Conservation (phyloP, 2,329 filamentous ascomycete species). For the Aspergillus clavatus region DNA sequence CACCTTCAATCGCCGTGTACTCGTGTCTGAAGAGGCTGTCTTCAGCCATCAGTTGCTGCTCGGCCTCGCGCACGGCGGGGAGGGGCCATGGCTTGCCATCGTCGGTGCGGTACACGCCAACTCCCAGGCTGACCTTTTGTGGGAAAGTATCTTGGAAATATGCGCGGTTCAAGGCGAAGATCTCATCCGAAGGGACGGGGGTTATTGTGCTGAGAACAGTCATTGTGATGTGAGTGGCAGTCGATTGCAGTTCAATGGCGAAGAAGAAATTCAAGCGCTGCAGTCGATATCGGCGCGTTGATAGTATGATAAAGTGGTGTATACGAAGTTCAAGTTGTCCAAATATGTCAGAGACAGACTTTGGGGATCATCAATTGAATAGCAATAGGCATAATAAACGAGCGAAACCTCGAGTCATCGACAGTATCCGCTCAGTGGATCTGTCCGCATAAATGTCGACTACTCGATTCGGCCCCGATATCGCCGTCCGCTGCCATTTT, state of each 20-base stretch:
- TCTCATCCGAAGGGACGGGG: constrained; percentile 82
- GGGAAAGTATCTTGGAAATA: constrained; percentile 67
- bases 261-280: too few relatives aligned
- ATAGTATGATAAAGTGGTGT: too few relatives aligned
- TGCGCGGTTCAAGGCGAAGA: constrained; percentile 83
- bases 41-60: constrained; percentile 64
- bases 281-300: too few relatives aligned
- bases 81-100: constrained; percentile 95
- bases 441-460: background rate
- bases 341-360: too few relatives aligned
- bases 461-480: constrained; percentile 24
- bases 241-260: too few relatives aligned
- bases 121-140: constrained; percentile 82
- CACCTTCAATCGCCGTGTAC: constrained; percentile 90
- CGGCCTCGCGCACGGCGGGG: constrained; percentile 85
- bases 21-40: constrained; percentile 92
- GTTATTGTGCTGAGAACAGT: constrained; percentile 52
- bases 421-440: background rate
- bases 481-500: constrained; percentile 20
- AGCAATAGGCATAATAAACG: background rate
- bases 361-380: constrained; percentile 1
- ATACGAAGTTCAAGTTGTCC: background rate
- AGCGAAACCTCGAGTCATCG: background rate
- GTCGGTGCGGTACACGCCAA: constrained; percentile 88
- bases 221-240: constrained; percentile 21